These are phyloP conservation scores for Diaporthe helianthi DNA, from an alignment of 2,329 filamentous ascomycete species.

Conservation along the genomic window DNA sequence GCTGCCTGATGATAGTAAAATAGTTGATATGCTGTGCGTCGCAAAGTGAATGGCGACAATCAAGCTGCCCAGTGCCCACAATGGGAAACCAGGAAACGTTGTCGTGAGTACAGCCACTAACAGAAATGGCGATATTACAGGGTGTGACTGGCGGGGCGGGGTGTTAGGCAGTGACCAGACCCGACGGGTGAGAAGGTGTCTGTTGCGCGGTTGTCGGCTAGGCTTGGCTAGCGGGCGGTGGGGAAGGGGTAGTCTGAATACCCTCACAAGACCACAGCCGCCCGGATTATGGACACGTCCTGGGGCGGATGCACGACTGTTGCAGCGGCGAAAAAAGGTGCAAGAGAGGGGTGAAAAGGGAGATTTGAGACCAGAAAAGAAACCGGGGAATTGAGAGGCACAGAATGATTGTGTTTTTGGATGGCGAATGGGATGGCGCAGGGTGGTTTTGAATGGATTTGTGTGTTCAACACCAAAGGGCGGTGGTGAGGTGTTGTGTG, in stretches of 20 bases:
- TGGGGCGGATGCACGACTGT: conserved; percentile 22
- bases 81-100: conserved; percentile 6
- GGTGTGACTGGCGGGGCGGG: conserved; percentile 3
- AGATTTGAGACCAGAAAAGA: conserved; percentile 39
- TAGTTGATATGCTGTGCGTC: not conserved
- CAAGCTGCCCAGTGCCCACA: conserved; percentile 2
- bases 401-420: conserved; percentile 46
- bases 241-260: conserved; percentile 36
- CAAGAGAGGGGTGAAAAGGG: conserved; percentile 37
- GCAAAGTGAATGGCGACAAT: conserved; percentile 19
- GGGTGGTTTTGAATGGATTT: conserved; percentile 44
- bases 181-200: not conserved
- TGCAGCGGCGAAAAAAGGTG: conserved; percentile 37
- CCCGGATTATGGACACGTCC: conserved; percentile 17
- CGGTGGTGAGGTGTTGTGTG: conserved; percentile 42
- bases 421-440: conserved; percentile 43
- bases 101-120: conserved; percentile 28
- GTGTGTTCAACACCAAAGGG: conserved; percentile 34
- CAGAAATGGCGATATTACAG: conserved; percentile 19
- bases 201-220: conserved; percentile 11
- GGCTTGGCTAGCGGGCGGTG: conserved; percentile 30
- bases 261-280: conserved; percentile 34
- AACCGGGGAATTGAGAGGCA: conserved; percentile 43
- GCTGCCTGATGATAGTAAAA: not conserved
- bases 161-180: conserved; percentile 30